Evolutionary conservation across 306 rosid genomes (phyloP).

Genomic region (Sesbania bispinosa): DNA sequence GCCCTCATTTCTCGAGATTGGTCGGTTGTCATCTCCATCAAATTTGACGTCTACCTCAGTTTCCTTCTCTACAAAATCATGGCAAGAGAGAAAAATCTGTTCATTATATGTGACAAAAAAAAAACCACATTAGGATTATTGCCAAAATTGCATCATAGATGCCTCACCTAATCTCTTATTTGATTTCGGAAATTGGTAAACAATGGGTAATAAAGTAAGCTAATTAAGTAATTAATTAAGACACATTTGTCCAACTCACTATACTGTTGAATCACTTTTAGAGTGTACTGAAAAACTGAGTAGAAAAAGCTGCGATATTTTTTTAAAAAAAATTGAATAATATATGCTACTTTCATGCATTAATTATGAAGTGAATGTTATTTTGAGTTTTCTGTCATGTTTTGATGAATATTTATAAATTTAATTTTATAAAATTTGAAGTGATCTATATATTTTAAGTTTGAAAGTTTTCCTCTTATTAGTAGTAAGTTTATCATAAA

Average conservation of each 20-base stretch:
- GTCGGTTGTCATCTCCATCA: conserved; percentile 60
- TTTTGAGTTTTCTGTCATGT: too few relatives aligned
- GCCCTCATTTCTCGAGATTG: conserved; percentile 30
- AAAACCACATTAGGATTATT: conserved; percentile 31
- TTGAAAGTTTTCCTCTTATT: too few relatives aligned
- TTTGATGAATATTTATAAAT: too few relatives aligned
- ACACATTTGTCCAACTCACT: background rate
- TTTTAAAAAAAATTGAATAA: too few relatives aligned
- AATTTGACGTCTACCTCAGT: conserved; percentile 44
- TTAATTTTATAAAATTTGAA: too few relatives aligned
- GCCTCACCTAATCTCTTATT: conserved; percentile 26
- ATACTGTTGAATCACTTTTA: background rate
- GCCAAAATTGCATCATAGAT: conserved; percentile 28
- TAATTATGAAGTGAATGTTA: too few relatives aligned
- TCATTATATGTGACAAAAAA: conserved; percentile 4
- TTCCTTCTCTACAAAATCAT: conserved; percentile 45
- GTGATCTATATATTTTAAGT: too few relatives aligned
- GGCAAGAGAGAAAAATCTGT: conserved; percentile 34
- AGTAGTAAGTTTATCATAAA: too few relatives aligned
- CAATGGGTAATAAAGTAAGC: background rate
- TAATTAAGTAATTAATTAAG: background rate
- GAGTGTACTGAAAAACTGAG: background rate
- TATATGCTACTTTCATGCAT: too few relatives aligned
- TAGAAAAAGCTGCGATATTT: background rate
- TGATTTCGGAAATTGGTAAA: background rate